Conservation (phyloP, 495 filamentous ascomycete genomes). For the Penicillium nucicola region DNA sequence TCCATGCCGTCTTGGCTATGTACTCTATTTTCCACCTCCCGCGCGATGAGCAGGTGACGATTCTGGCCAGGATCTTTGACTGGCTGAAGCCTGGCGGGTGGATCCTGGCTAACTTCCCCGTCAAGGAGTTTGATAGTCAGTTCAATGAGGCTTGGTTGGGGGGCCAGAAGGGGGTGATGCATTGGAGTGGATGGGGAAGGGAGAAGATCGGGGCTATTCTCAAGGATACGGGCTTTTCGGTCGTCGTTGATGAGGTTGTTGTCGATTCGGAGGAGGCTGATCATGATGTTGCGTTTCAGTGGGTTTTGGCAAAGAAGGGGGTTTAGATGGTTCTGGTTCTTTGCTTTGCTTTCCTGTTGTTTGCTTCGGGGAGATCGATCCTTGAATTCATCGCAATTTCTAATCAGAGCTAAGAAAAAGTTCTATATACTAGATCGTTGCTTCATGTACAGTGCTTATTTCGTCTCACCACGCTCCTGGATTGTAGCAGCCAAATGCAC, state of each 20-base stretch:
- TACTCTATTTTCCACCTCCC: constrained; percentile 47
- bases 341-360: too few species aligned
- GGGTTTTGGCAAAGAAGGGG: constrained; percentile 20
- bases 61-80: constrained; percentile 27
- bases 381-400: too few species aligned
- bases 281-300: constrained; percentile 12
- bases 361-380: too few species aligned
- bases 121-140: constrained; percentile 12
- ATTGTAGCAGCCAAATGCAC: constrained; percentile 34
- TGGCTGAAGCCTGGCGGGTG: constrained; percentile 43
- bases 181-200: constrained; percentile 42
- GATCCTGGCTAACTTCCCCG: constrained; percentile 39
- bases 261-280: constrained; percentile 14
- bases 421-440: neutral
- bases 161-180: constrained; percentile 24
- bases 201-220: constrained; percentile 20
- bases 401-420: too few species aligned
- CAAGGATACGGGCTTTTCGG: constrained; percentile 15
- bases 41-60: constrained; percentile 31
- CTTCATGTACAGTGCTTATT: constrained; percentile 2
- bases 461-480: constrained; percentile 34
- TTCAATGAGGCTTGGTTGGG: constrained; percentile 25
- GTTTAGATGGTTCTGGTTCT: too few species aligned
- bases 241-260: constrained; percentile 20
- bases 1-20: constrained; percentile 41